A percentile compares a stretch with the other conserved stretches of the same genome.
These are phyloP conservation scores for Purpureocillium lavendulum DNA, from an alignment of 2,329 filamentous ascomycete species.

Conservation along the genomic window DNA sequence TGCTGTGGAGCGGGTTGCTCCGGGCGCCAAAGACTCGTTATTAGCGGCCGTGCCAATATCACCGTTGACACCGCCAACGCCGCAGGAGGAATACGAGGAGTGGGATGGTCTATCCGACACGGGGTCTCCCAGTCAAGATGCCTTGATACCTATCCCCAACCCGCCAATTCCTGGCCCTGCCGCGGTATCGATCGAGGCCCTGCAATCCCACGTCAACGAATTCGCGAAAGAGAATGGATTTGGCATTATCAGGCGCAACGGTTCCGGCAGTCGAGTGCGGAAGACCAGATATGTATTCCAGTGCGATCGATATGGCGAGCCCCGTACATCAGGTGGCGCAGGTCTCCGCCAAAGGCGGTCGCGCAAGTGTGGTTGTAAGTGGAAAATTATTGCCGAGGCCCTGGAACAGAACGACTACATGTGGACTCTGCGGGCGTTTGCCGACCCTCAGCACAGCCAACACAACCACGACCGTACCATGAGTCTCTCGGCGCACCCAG, in stretches of 20 bases:
- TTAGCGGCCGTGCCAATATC: background rate
- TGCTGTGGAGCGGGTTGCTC: no score
- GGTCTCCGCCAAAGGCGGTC: slow-evolving; percentile 4
- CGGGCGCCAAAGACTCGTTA: background rate
- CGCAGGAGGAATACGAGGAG: background rate
- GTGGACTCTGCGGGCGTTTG: slow-evolving; percentile 1
- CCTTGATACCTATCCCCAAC: background rate
- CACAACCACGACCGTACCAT: background rate
- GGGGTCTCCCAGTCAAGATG: background rate
- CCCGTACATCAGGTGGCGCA: background rate
- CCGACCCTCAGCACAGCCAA: background rate
- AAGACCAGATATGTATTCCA: slow-evolving; percentile 5
- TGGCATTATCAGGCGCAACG: slow-evolving; percentile 3
- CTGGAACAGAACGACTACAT: background rate
- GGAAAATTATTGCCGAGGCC: slow-evolving; percentile 7
- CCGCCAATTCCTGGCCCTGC: slow-evolving; percentile 1
- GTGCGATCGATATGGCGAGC: slow-evolving; percentile 7
- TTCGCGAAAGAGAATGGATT: slow-evolving; percentile 5
- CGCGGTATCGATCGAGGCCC: background rate
- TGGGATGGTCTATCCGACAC: background rate
- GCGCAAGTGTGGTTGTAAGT: slow-evolving; percentile 8
- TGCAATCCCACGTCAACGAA: background rate
- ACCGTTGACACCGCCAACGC: background rate
- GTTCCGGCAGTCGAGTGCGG: background rate
- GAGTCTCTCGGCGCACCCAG: slow-evolving; percentile 4